A percentile compares a stretch with the other conserved stretches of the same genome.
phyloP scores from a whole-genome alignment of 1,284 basidiomycete species.

The Fomes fomentarius region DNA sequence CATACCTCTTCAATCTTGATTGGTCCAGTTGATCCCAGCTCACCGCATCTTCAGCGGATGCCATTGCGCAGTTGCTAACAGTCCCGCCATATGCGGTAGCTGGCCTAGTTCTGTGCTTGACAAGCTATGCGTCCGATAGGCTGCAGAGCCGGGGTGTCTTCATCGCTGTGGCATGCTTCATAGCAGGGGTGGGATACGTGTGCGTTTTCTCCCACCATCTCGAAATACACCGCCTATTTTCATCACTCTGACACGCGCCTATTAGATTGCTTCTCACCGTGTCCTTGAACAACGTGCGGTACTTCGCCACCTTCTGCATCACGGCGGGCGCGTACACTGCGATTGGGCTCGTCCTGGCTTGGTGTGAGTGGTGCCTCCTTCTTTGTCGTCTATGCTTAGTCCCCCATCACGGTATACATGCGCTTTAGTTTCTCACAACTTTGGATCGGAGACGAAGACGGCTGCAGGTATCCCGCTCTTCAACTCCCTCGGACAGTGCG shows the following conservation, averaged over 20 bases:
- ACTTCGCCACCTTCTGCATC: constrained; percentile 71
- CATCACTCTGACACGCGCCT: background rate
- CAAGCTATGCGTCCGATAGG: constrained; percentile 73
- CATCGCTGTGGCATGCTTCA: too few species aligned
- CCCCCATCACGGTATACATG: background rate
- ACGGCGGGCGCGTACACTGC: constrained; percentile 69
- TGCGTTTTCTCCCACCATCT: too few species aligned
- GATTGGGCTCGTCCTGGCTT: constrained; percentile 67
- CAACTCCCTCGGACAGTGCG: constrained; percentile 76
- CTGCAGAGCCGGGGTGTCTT: constrained; percentile 71
- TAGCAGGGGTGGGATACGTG: too few species aligned
- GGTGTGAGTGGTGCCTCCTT: constrained; percentile 55
- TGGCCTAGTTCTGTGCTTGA: constrained; percentile 63
- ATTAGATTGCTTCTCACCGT: constrained; percentile 52
- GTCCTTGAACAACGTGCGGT: constrained; percentile 49
- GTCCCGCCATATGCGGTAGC: constrained; percentile 85
- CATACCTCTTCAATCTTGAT: background rate
- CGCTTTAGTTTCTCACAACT: constrained; percentile 63
- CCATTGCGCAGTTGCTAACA: constrained; percentile 68
- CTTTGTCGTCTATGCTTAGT: background rate
- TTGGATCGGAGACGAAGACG: constrained; percentile 78
- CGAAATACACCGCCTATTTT: background rate
- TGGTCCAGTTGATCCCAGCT: constrained; percentile 1
- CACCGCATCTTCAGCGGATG: constrained; percentile 46
- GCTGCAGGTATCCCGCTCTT: constrained; percentile 76